phyloP scores from a whole-genome alignment of 2,329 filamentous ascomycete species.

The Alternaria novae-zelandiae region DNA sequence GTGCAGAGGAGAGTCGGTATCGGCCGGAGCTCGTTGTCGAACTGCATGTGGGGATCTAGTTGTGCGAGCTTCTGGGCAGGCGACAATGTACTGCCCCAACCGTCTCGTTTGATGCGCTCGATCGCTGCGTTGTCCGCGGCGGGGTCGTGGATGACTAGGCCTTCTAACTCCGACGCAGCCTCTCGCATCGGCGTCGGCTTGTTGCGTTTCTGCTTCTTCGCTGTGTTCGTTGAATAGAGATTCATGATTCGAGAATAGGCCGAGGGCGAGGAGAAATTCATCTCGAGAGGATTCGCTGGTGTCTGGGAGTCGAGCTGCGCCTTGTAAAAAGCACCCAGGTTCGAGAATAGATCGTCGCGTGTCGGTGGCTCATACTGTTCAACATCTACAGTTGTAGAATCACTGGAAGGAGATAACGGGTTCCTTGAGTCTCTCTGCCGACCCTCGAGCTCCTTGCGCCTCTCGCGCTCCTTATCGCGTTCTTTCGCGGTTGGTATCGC shows the following conservation, averaged over 20 bases:
- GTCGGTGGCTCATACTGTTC: constrained; percentile 53
- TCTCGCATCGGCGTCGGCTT: constrained; percentile 81
- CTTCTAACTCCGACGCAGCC: constrained; percentile 73
- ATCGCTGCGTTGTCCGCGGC: constrained; percentile 67
- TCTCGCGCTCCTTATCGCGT: constrained; percentile 48
- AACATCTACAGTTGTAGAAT: constrained; percentile 14
- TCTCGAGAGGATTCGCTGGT: constrained; percentile 60
- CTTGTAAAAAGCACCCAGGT: constrained; percentile 81
- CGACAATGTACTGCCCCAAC: constrained; percentile 69
- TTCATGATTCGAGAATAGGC: constrained; percentile 90
- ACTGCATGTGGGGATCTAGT: constrained; percentile 61
- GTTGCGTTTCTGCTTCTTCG: constrained; percentile 65
- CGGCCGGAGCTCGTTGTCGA: constrained; percentile 78
- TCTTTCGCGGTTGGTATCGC: constrained; percentile 50
- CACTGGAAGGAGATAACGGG: constrained; percentile 23
- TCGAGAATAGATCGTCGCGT: constrained; percentile 73
- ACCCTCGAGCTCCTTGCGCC: constrained; percentile 39
- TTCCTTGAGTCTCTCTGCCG: constrained; percentile 26
- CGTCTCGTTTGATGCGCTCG: constrained; percentile 61
- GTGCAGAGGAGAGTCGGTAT: constrained; percentile 83
- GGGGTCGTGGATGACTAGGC: constrained; percentile 67
- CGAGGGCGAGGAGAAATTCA: constrained; percentile 74
- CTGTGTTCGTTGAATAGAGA: constrained; percentile 69
- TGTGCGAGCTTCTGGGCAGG: constrained; percentile 60
- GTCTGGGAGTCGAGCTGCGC: constrained; percentile 67